phyloP scores from a whole-genome alignment of 495 filamentous ascomycete species.

The Penicillium riverlandense region DNA sequence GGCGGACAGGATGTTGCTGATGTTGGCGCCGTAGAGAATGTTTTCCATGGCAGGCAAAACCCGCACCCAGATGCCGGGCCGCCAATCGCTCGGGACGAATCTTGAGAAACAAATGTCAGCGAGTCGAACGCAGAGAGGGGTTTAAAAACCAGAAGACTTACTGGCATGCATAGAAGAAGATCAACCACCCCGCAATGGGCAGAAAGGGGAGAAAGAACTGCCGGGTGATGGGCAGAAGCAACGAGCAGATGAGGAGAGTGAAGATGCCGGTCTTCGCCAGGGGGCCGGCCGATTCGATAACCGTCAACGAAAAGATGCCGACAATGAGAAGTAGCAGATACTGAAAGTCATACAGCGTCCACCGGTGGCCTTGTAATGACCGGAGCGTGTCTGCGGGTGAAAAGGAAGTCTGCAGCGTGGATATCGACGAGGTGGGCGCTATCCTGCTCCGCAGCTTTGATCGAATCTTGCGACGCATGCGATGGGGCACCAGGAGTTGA shows the following conservation, averaged over 20 bases:
- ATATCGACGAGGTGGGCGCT: slow-evolving; percentile 64
- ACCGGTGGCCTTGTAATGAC: slow-evolving; percentile 65
- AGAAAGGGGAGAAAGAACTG: slow-evolving; percentile 89
- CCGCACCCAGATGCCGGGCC: slow-evolving; percentile 89
- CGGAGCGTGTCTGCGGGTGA: slow-evolving; percentile 65
- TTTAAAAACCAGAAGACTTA: slow-evolving; percentile 37
- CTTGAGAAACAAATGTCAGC: slow-evolving; percentile 21
- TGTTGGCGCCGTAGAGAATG: slow-evolving; percentile 90
- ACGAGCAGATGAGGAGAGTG: slow-evolving; percentile 57
- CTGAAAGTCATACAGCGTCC: slow-evolving; percentile 82
- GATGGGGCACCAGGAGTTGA: slow-evolving; percentile 54
- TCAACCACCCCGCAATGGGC: slow-evolving; percentile 73
- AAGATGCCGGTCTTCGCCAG: slow-evolving; percentile 63
- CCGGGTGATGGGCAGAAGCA: slow-evolving; percentile 76
- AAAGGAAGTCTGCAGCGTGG: slow-evolving; percentile 74
- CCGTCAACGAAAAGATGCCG: slow-evolving; percentile 71
- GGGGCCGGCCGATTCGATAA: slow-evolving; percentile 68
- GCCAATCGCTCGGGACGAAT: slow-evolving; percentile 78
- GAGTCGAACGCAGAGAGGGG: background rate
- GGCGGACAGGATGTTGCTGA: slow-evolving; percentile 89
- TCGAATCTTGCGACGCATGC: slow-evolving; percentile 63
- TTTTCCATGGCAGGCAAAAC: slow-evolving; percentile 94
- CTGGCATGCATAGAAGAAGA: slow-evolving; percentile 88
- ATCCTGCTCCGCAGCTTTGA: slow-evolving; percentile 66
- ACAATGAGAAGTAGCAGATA: slow-evolving; percentile 67